Percentiles rank a stretch among this genome's conserved stretches.
These are phyloP conservation scores for Ustilago curta DNA, from an alignment of 1,284 basidiomycete genomes.

Conservation along the genomic window DNA sequence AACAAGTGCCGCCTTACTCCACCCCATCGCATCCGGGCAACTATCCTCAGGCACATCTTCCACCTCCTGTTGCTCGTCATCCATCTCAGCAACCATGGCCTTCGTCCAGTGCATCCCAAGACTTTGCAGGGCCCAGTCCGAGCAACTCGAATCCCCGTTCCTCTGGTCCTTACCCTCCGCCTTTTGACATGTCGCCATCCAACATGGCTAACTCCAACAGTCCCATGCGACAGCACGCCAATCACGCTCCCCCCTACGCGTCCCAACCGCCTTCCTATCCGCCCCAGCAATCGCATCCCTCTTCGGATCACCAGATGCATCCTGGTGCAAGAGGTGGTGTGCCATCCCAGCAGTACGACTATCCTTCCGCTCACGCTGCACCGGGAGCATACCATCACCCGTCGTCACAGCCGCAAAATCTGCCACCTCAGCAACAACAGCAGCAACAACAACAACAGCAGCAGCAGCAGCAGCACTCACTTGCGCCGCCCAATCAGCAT, in stretches of 20 bases:
- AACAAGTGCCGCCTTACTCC: conserved; percentile 16
- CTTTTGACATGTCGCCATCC: conserved; percentile 14
- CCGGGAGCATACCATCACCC: conserved; percentile 25
- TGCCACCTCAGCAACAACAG: conserved; percentile 10
- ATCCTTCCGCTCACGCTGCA: conserved; percentile 16
- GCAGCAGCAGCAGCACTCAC: conserved; percentile 16
- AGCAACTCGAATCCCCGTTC: conserved; percentile 31
- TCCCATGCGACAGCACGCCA: conserved; percentile 35
- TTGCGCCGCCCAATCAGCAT: conserved; percentile 18
- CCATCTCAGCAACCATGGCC: conserved; percentile 25
- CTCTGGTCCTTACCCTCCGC: conserved; percentile 23
- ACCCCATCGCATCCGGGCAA: conserved; percentile 13
- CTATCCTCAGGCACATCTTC: conserved; percentile 35
- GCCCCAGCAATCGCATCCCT: conserved; percentile 17
- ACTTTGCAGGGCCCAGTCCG: conserved; percentile 35
- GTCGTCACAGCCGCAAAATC: conserved; percentile 20
- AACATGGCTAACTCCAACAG: conserved; percentile 17
- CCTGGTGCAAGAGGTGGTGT: conserved; percentile 10
- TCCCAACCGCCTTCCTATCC: conserved; percentile 27
- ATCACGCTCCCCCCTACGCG: conserved; percentile 20
- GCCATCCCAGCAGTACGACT: conserved; percentile 28
- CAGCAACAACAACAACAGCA: conserved; percentile 3
- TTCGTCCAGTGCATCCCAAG: conserved; percentile 15
- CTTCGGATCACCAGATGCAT: conserved; percentile 28
- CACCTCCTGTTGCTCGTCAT: conserved; percentile 29